phyloP scores from a whole-genome alignment of 1,284 basidiomycete species.

The Chiua sp. region DNA sequence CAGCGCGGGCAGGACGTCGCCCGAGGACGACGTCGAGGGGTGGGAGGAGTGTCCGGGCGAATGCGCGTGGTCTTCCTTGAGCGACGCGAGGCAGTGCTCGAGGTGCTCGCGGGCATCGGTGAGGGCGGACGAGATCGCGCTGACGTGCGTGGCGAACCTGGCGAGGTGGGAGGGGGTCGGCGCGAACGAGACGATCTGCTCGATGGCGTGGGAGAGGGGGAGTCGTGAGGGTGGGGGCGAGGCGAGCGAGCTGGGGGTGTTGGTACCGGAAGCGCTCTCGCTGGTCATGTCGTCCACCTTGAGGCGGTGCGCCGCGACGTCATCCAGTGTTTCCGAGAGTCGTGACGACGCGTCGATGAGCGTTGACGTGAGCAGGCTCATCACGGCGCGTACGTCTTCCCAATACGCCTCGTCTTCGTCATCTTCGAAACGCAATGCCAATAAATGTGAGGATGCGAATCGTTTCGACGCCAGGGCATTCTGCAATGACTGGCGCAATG shows the following conservation, averaged over 20 bases:
- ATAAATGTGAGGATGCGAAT: constrained; percentile 75
- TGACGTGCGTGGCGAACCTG: constrained; percentile 72
- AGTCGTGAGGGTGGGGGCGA: constrained; percentile 15
- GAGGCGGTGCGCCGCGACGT: constrained; percentile 46
- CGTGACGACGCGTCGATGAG: constrained; percentile 66
- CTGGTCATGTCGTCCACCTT: constrained; percentile 11
- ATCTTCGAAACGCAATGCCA: constrained; percentile 72
- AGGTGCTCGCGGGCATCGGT: constrained; percentile 70
- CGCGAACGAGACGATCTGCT: constrained; percentile 57
- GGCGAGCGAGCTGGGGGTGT: constrained; percentile 17
- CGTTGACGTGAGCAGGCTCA: constrained; percentile 67
- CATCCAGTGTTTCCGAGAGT: constrained; percentile 64
- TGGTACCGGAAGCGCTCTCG: constrained; percentile 13
- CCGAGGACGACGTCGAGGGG: constrained; percentile 20
- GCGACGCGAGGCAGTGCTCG: constrained; percentile 57
- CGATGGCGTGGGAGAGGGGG: constrained; percentile 35
- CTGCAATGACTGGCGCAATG: constrained; percentile 63
- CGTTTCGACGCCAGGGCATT: constrained; percentile 70
- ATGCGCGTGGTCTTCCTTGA: constrained; percentile 45
- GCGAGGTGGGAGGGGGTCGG: constrained; percentile 69
- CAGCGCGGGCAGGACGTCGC: neutral
- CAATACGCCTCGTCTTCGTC: constrained; percentile 74
- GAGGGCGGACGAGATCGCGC: constrained; percentile 66
- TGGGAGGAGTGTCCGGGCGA: constrained; percentile 32
- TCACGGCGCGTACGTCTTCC: constrained; percentile 79